Percentiles rank a stretch among this genome's conserved stretches.
phyloP scores from a whole-genome alignment of 139 green algal genomes.

The Coelastrella sp. region DNA sequence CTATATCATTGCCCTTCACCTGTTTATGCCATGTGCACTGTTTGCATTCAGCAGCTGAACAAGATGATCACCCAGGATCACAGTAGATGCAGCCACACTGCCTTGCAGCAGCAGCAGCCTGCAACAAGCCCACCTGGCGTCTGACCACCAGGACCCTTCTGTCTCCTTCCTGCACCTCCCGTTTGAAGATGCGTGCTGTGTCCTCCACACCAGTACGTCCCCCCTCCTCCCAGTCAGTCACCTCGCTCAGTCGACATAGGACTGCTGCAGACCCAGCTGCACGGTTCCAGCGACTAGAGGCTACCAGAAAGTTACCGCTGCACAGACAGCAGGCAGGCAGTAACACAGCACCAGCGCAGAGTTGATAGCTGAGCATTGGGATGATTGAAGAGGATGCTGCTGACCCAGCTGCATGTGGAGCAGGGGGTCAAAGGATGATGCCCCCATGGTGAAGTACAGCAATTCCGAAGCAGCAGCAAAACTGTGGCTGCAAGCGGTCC shows the following conservation, averaged over 20 bases:
- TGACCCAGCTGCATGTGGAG: no score
- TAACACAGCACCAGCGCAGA: not conserved
- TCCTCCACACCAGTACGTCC: slow-evolving; percentile 68
- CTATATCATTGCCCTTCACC: no score
- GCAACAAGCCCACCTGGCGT: slow-evolving; percentile 45
- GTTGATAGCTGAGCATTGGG: not conserved
- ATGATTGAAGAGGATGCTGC: not conserved
- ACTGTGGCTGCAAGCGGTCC: not conserved
- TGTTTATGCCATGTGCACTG: no score
- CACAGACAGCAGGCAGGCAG: not conserved
- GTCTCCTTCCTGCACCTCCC: slow-evolving; percentile 74
- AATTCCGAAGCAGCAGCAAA: no score
- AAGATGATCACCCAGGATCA: no score
- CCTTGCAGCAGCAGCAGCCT: no score
- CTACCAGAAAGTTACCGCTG: slow-evolving; percentile 68
- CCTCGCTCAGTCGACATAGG: slow-evolving; percentile 61
- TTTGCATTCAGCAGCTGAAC: no score
- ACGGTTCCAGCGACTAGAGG: slow-evolving; percentile 71
- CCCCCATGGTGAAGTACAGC: no score
- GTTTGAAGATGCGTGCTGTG: slow-evolving; percentile 75
- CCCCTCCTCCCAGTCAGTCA: slow-evolving; percentile 79
- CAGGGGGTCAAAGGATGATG: no score
- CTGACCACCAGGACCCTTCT: slow-evolving; percentile 70
- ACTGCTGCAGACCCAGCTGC: slow-evolving; percentile 41
- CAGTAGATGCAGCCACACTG: no score